These are phyloP conservation scores for Niebla homalea DNA, from an alignment of 495 filamentous ascomycete genomes.

Conservation along the genomic window DNA sequence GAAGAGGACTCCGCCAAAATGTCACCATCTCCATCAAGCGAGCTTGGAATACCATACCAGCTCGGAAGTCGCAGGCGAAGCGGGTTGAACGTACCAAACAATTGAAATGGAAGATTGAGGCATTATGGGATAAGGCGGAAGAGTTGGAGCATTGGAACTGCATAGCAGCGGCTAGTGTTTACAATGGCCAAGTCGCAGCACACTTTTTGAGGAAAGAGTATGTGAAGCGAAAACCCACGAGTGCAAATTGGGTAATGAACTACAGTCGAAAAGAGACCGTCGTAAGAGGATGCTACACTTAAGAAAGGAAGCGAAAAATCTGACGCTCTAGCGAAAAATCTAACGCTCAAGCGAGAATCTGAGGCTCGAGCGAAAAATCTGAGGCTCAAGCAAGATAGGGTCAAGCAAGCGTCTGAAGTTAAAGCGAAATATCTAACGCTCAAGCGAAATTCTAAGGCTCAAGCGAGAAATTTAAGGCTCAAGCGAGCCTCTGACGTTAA, in stretches of 20 bases:
- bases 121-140: conserved; percentile 22
- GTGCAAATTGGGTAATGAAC: no score
- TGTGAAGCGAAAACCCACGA: conserved; percentile 13
- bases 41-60: conserved; percentile 87
- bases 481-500: no score
- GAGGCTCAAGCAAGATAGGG: no score
- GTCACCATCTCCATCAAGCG: conserved; percentile 74
- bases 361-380: no score
- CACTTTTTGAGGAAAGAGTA: conserved; percentile 16
- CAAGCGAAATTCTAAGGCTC: no score
- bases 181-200: conserved; percentile 11
- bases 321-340: no score
- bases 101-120: conserved; percentile 39
- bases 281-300: conserved; percentile 5
- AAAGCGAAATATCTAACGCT: no score
- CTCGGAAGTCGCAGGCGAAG: conserved; percentile 82
- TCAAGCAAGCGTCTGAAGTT: no score
- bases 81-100: conserved; percentile 57
- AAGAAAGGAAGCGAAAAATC: conserved; percentile 5
- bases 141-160: conserved; percentile 18
- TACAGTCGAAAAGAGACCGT: conserved; percentile 11
- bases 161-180: conserved; percentile 14
- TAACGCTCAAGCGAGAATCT: no score
- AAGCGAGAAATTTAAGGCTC: no score
- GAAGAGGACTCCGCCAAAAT: no score